A percentile compares a stretch with the other conserved stretches of the same genome.
Evolutionary conservation across 805 yeast species (phyloP).

Genomic region (Komagataella ulmi): DNA sequence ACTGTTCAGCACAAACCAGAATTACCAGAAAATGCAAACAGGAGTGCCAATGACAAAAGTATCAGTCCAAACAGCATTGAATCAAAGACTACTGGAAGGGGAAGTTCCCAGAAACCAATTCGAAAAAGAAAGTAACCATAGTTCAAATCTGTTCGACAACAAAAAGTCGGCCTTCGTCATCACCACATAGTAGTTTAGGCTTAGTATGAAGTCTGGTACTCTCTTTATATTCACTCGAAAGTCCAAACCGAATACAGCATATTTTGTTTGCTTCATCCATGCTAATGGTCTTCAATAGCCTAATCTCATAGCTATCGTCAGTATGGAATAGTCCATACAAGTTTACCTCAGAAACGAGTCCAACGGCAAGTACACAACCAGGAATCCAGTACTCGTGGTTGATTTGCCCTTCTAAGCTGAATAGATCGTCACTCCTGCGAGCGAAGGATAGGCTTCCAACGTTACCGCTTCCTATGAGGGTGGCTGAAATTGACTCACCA

Average conservation of each 20-base stretch:
- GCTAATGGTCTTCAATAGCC: not conserved
- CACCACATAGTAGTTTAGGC: conserved; percentile 38
- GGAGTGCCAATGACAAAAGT: not conserved
- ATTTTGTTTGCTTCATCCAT: not conserved
- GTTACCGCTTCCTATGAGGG: not conserved
- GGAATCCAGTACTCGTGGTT: not conserved
- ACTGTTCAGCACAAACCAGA: conserved; percentile 2
- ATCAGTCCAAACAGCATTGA: not conserved
- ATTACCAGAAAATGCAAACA: not conserved
- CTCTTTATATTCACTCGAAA: not conserved
- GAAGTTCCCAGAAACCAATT: not conserved
- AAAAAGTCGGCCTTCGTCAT: conserved; percentile 35
- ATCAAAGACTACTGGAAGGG: not conserved
- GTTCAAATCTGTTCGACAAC: conserved; percentile 4
- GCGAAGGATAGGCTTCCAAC: not conserved
- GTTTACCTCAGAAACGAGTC: not conserved
- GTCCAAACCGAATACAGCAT: not conserved
- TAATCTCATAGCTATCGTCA: not conserved
- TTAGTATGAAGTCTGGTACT: not conserved
- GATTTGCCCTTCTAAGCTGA: not conserved
- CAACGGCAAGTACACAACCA: not conserved
- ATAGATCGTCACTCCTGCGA: not conserved
- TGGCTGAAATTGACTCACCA: conserved; percentile 22
- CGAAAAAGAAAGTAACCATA: not conserved
- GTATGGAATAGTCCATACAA: not conserved